These are phyloP conservation scores for Cordia subcordata DNA, from an alignment of 257 asterid species.

Conservation along the genomic window DNA sequence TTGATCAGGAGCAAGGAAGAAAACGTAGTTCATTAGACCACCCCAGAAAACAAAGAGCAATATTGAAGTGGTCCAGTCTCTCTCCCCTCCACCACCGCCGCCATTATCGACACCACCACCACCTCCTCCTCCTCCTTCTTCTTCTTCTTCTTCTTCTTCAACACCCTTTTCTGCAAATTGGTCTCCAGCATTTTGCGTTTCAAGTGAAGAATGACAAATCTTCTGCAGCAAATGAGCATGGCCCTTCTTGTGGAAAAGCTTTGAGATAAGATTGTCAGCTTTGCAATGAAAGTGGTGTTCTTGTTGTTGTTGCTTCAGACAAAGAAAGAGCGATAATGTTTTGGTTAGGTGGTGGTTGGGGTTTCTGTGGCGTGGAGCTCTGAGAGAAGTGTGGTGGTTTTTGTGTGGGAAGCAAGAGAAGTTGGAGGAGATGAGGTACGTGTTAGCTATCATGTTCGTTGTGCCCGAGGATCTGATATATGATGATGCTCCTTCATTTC, in stretches of 20 bases:
- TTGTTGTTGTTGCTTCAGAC: neutral
- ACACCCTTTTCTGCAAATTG: slow-evolving; percentile 33
- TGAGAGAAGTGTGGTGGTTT: slow-evolving; percentile 13
- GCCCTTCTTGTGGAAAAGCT: neutral
- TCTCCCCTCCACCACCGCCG: slow-evolving; percentile 46
- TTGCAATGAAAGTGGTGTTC: neutral
- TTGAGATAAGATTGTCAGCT: neutral
- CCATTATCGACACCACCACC: slow-evolving; percentile 21
- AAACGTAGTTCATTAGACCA: slow-evolving; percentile 73
- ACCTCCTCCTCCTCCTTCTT: slow-evolving; percentile 10
- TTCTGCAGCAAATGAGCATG: slow-evolving; percentile 10
- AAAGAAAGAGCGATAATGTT: slow-evolving; percentile 5
- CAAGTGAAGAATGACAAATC: slow-evolving; percentile 35
- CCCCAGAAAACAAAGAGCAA: slow-evolving; percentile 73
- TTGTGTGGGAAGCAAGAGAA: slow-evolving; percentile 33
- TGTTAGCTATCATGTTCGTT: slow-evolving; percentile 46
- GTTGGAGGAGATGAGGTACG: slow-evolving; percentile 45
- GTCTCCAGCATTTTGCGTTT: slow-evolving; percentile 42
- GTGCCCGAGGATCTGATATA: no score
- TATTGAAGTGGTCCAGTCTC: slow-evolving; percentile 89
- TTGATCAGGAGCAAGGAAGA: slow-evolving; percentile 74
- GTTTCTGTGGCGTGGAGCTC: slow-evolving; percentile 15
- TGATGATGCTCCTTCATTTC: no score
- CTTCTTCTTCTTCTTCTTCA: slow-evolving; percentile 19
- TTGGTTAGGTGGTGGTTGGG: slow-evolving; percentile 1